Base-by-base conservation (phyloP, 2,329 filamentous ascomycete species). In the Graphium sp. region DNA sequence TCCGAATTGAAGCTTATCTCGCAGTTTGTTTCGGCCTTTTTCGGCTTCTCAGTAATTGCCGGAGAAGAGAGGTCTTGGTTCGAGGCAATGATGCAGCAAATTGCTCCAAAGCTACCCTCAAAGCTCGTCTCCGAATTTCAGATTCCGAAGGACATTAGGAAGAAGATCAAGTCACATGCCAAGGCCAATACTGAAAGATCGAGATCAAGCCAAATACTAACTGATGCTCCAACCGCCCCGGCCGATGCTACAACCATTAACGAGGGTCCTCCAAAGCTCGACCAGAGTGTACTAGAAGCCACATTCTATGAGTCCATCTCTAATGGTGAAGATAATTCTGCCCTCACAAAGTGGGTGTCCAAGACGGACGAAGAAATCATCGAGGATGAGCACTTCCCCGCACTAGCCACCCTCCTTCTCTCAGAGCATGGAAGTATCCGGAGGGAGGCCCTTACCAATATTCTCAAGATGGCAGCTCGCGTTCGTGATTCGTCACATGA, bases 331-430 rank as follows among this genome's bases (percentile, higher is more conserved):
- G 67, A 75, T 35, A 62, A 60, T 32, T 49, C 56, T 5, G 56
- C 62, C 1, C 51, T 76, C 10, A 46, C 58, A 5, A 69, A 58
- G 42, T 93, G 82, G 83, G 61, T 67, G 23, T 65, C 70, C 36
- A 87, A 91, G 44, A 75, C 81, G 18, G 57, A 81, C 0, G 78
- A 85, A 24, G 74, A 85, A 41, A 67, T 83, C 1, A 58, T 91
- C 7, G 81, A 89, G 40, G 79, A 89, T 37, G 79, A 77, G 6
- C 66, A 80, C 40, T 62, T 81, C 14, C 60, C 66, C 10, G 64
- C 71, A 3, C 55, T 95, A 18, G 61, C 92, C 26, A 60, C 76
- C 19, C 77, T 87, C 40, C 61, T 94, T 8, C 76, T 71, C 30
- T 92, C 84, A 0, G 55, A 72, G 26, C 72, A 89, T 41, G 57